These are phyloP conservation scores for Paspalum vaginatum DNA, from an alignment of 176 grass and related monocot species.

Conservation along the genomic window DNA sequence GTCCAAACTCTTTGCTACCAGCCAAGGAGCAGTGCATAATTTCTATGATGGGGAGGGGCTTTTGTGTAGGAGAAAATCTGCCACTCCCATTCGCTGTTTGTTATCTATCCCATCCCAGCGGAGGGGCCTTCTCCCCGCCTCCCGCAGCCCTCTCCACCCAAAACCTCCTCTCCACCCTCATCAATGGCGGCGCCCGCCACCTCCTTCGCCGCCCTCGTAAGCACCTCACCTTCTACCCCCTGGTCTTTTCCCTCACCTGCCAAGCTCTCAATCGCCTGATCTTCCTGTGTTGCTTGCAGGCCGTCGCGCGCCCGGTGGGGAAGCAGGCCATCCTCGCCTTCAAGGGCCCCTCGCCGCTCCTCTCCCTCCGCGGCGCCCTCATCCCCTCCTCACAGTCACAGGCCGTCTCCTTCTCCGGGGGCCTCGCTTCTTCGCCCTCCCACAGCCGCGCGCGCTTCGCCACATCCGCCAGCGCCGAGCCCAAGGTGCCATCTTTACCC, in stretches of 20 bases:
- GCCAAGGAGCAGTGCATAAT: not conserved
- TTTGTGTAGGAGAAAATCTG: not conserved
- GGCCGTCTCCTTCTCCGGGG: constrained; percentile 31
- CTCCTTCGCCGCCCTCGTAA: constrained; percentile 54
- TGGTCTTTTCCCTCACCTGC: too few relatives aligned
- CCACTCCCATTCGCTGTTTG: not conserved
- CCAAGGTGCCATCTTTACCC: constrained; percentile 44
- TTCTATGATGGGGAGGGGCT: not conserved
- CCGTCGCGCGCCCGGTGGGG: constrained; percentile 43
- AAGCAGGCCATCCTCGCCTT: constrained; percentile 36
- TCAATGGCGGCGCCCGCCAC: constrained; percentile 51
- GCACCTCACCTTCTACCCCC: not conserved
- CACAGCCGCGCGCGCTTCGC: constrained; percentile 50
- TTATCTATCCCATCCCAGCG: not conserved
- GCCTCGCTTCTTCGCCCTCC: not conserved
- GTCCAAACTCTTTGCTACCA: too few relatives aligned
- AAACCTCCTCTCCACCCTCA: not conserved
- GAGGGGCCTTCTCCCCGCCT: not conserved
- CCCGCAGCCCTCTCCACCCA: not conserved
- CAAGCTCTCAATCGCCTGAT: not conserved
- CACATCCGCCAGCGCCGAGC: constrained; percentile 60
- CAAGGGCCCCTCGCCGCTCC: constrained; percentile 14
- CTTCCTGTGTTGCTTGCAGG: constrained; percentile 44
- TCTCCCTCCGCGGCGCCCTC: constrained; percentile 22
- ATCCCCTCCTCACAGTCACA: constrained; percentile 14